These are phyloP conservation scores for Tilletiaria anomala DNA, from an alignment of 1,284 basidiomycete genomes.

Conservation along the genomic window DNA sequence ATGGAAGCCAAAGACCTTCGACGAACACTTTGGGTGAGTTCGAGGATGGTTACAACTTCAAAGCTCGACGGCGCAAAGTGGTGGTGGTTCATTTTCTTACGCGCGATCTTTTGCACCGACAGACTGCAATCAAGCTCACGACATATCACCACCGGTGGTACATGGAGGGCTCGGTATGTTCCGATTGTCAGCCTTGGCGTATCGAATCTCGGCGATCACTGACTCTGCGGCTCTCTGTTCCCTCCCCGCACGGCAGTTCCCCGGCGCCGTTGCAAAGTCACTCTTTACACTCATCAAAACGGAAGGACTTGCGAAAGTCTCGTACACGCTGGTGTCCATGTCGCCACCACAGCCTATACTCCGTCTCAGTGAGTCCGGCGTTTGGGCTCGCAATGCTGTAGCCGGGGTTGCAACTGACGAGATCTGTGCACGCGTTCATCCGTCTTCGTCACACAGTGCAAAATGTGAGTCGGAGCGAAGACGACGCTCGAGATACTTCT, in stretches of 20 bases:
- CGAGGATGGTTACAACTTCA: too few relatives aligned
- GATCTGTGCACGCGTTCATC: too few relatives aligned
- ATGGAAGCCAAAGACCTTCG: slow-evolving; percentile 84
- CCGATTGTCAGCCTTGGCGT: slow-evolving; percentile 1
- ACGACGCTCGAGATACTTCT: background rate
- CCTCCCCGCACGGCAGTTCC: slow-evolving; percentile 52
- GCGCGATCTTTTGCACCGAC: too few relatives aligned
- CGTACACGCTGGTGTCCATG: slow-evolving; percentile 86
- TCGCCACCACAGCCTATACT: slow-evolving; percentile 24
- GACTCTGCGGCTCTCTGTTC: background rate
- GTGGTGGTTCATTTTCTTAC: too few relatives aligned
- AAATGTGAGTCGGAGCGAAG: slow-evolving; percentile 2
- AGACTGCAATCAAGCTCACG: slow-evolving; percentile 78
- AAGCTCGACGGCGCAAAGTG: too few relatives aligned
- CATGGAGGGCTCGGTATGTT: slow-evolving; percentile 40
- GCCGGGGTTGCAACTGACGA: background rate
- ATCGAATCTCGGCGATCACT: background rate
- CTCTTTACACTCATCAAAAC: slow-evolving; percentile 84
- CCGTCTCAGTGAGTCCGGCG: slow-evolving; percentile 8
- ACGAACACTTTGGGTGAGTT: slow-evolving; percentile 70
- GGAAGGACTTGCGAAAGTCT: slow-evolving; percentile 89
- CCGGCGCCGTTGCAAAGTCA: slow-evolving; percentile 71
- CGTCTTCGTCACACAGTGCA: too few relatives aligned
- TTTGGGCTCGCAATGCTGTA: background rate
- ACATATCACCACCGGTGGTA: slow-evolving; percentile 64